These are phyloP conservation scores for Fimicolochytrium jonesii DNA, from an alignment of 192 early-diverging fungal genomes.

Conservation along the genomic window DNA sequence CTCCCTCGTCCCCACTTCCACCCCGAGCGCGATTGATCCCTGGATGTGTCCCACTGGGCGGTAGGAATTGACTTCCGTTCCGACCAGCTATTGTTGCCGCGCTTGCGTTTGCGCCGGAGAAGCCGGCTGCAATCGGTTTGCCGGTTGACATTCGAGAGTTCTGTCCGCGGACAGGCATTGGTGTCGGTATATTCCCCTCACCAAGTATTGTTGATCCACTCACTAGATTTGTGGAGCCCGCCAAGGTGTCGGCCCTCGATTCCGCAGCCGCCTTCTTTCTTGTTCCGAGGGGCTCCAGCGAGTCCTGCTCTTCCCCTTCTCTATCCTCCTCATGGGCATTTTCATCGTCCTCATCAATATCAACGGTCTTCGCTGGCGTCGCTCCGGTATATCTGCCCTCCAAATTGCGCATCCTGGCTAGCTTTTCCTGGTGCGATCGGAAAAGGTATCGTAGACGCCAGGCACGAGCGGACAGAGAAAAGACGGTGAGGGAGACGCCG, in stretches of 20 bases:
- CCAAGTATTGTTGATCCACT: neutral
- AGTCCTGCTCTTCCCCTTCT: slow-evolving; percentile 12
- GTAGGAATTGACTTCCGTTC: too few relatives aligned
- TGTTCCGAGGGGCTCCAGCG: slow-evolving; percentile 2
- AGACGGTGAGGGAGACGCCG: slow-evolving; percentile 20
- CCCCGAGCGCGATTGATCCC: too few relatives aligned
- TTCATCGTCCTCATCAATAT: neutral
- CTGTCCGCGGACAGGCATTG: too few relatives aligned
- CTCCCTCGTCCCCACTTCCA: too few relatives aligned
- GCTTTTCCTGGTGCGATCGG: slow-evolving; percentile 17
- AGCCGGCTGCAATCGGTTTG: too few relatives aligned
- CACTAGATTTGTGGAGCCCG: neutral
- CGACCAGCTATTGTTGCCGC: too few relatives aligned
- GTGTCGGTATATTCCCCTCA: too few relatives aligned
- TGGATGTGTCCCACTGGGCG: too few relatives aligned
- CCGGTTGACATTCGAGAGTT: too few relatives aligned
- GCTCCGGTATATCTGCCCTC: neutral
- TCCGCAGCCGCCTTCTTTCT: too few relatives aligned
- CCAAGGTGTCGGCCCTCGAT: neutral
- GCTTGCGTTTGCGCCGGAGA: too few relatives aligned
- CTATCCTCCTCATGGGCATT: neutral
- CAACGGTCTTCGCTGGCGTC: neutral
- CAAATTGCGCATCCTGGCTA: slow-evolving; percentile 8
- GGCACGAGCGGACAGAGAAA: slow-evolving; percentile 24
- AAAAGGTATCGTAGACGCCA: slow-evolving; percentile 20